These are phyloP conservation scores for Phytopythium oedochilum DNA, from an alignment of 352 stramenopile species.

Conservation along the genomic window DNA sequence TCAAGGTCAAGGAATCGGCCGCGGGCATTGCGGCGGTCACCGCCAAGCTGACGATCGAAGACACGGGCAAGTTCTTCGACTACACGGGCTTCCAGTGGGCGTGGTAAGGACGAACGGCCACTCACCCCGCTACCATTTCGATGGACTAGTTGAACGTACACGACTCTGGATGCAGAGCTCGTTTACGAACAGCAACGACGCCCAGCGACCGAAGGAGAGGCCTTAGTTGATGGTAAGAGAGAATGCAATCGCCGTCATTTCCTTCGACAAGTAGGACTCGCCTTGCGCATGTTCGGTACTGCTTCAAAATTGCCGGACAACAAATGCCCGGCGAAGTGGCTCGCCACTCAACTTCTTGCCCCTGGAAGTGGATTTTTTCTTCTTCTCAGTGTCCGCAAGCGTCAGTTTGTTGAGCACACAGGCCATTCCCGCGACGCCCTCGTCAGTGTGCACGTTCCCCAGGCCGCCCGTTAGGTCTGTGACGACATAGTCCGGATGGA, in stretches of 20 bases:
- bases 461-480: slow-evolving; percentile 31
- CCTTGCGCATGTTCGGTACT: no score
- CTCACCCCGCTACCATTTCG: no score
- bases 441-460: slow-evolving; percentile 18
- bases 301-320: no score
- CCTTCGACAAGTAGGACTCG: no score
- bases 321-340: no score
- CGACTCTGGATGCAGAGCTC: no score
- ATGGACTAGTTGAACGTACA: no score
- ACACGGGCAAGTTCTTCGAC: slow-evolving; percentile 45
- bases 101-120: no score
- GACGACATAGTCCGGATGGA: slow-evolving; percentile 45
- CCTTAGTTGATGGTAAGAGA: no score
- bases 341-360: slow-evolving; percentile 18
- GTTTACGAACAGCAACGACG: no score
- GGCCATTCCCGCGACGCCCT: slow-evolving; percentile 26
- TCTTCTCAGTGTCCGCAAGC: slow-evolving; percentile 28
- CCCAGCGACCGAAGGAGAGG: no score
- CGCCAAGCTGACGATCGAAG: slow-evolving; percentile 16
- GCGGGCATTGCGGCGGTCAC: slow-evolving; percentile 26
- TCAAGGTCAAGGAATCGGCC: slow-evolving; percentile 28
- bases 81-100: slow-evolving; percentile 15
- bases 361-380: slow-evolving; percentile 29
- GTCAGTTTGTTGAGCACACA: slow-evolving; percentile 20
- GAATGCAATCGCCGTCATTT: no score